Percentiles rank a stretch among this genome's conserved stretches.
phyloP scores from a whole-genome alignment of 2,329 filamentous ascomycete species.

The Exophiala mesophila region DNA sequence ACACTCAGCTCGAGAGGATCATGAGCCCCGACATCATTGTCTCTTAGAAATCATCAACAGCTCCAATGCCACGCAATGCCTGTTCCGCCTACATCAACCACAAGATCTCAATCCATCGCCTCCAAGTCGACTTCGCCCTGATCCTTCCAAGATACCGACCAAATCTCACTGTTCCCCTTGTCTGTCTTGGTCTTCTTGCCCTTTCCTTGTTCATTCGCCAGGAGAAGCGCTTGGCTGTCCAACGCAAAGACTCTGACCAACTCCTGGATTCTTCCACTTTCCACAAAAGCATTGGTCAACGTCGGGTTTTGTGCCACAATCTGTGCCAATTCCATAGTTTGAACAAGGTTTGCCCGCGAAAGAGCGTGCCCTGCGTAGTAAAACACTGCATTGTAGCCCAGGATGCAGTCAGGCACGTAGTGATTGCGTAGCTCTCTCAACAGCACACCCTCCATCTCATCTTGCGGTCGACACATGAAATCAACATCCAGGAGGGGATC shows the following conservation, averaged over 20 bases:
- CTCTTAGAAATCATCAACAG: too few species aligned
- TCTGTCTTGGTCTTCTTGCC: conserved; percentile 16
- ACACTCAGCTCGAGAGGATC: too few species aligned
- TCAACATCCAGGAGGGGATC: conserved; percentile 55
- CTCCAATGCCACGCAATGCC: too few species aligned
- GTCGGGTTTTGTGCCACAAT: conserved; percentile 68
- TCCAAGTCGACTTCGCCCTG: conserved; percentile 17
- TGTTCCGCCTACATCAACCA: too few species aligned
- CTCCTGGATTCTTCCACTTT: conserved; percentile 66
- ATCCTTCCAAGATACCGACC: conserved; percentile 19
- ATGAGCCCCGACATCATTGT: too few species aligned
- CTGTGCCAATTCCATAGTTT: conserved; percentile 81
- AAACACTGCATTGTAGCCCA: conserved; percentile 77
- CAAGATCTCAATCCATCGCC: conserved; percentile 18
- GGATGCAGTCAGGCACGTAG: conserved; percentile 79
- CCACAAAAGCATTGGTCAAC: conserved; percentile 60
- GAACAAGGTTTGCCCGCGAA: conserved; percentile 69
- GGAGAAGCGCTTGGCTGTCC: conserved; percentile 66
- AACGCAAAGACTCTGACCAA: conserved; percentile 71
- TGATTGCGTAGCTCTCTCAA: conserved; percentile 63
- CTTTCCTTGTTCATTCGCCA: conserved; percentile 39
- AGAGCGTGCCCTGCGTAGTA: conserved; percentile 72
- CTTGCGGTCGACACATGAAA: conserved; percentile 52
- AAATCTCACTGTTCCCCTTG: conserved; percentile 21
- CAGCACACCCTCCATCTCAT: conserved; percentile 54